Evolutionary conservation across 148 eudicot genomes (phyloP), one percentile per base, ranked within the genome.

Genomic region (Persicaria maculosa): DNA sequence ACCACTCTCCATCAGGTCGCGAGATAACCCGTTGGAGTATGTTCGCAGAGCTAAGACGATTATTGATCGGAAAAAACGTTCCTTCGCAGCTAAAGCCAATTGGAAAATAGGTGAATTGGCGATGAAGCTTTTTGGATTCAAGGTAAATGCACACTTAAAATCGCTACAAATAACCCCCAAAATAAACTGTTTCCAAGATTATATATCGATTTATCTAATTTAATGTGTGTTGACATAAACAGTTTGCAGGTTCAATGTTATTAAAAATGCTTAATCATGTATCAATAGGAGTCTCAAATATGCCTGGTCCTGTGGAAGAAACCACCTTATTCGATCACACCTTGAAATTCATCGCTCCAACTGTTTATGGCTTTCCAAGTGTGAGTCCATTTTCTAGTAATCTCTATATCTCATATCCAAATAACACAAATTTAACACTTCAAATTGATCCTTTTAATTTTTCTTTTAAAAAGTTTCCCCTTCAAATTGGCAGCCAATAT

Each of bases 301-400:
- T 69, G 72, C 50, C 50, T 5, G 72, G 72, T 6, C 72, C 72
- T 9, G 25, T 15, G 4, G 72, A 69, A 69, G 72, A 69, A 46
- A n/a, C 44, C 0, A 15, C 20, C 11, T 69, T 69, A 0, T 69
- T 44, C 6, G 72, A 50, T 2, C 50, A 69, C 14, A n/a, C 47
- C 1, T 1, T 69, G 14, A 69, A 69, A 44, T 69, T 44, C 50
- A n/a, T 69, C 10, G 72, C 72, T 7, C 72, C 72, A 44, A 69
- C 50, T 10, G 50, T 17, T 16, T 44, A 69, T 10, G 72, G 72
- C 6, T 5, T 12, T n/a, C 72, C 72, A 69, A 6, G 11, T 5
- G 72, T 46, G 19, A 69, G 72, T 68, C 40, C 40, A 31, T 31
- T 31, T 31, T 31, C 2, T 3, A 31, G 40, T 0, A n/a, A 55